Evolutionary conservation across 257 asterid species (phyloP).

Genomic region (Scutellaria galericulata): DNA sequence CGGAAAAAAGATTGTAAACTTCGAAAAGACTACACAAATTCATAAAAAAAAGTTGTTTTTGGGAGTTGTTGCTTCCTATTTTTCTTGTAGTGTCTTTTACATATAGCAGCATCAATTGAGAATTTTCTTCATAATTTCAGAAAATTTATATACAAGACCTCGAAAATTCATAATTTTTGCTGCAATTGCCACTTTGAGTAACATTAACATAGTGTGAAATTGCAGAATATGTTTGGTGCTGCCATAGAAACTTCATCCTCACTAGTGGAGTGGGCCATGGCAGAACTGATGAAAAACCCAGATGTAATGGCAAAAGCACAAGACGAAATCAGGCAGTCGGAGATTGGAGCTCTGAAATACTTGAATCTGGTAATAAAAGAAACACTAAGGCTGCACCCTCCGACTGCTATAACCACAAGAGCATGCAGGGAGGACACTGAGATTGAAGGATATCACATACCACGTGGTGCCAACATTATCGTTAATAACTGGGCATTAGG

Average conservation of each 20-base stretch:
- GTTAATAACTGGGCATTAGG: conserved; percentile 22
- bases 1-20: too few species aligned
- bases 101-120: too few species aligned
- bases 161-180: too few species aligned
- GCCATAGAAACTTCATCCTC: conserved; percentile 21
- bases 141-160: too few species aligned
- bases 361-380: conserved; percentile 29
- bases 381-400: conserved; percentile 29
- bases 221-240: conserved; percentile 20
- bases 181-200: too few species aligned
- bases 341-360: conserved; percentile 8
- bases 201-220: background rate
- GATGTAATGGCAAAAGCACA: conserved; percentile 28
- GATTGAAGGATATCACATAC: conserved; percentile 22
- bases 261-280: conserved; percentile 31
- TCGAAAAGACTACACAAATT: too few species aligned
- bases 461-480: background rate
- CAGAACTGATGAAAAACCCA: conserved; percentile 25
- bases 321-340: background rate
- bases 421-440: conserved; percentile 15
- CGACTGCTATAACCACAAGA: background rate
- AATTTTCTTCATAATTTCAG: too few species aligned
- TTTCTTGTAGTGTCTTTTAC: too few species aligned
- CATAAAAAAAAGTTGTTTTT: too few species aligned
- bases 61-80: too few species aligned